Conservation (phyloP, 2,329 filamentous ascomycete genomes). For the Seiridium unicorne region DNA sequence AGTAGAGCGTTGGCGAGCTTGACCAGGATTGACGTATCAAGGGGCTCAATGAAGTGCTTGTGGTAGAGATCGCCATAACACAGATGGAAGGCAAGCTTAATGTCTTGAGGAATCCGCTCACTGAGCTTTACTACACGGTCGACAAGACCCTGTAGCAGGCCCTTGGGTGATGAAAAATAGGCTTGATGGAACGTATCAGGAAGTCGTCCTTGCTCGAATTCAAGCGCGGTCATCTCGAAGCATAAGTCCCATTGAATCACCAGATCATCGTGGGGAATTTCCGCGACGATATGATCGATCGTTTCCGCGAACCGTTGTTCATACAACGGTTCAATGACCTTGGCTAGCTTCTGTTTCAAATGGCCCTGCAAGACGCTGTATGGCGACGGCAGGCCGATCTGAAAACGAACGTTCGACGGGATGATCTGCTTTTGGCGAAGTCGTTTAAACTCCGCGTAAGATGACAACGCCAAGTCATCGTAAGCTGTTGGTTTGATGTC, state of each 20-base stretch:
- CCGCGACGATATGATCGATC: conserved; percentile 13
- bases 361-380: conserved; percentile 18
- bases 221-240: conserved; percentile 22
- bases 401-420: conserved; percentile 7
- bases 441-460: conserved; percentile 19
- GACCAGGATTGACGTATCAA: not conserved
- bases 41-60: conserved; percentile 20
- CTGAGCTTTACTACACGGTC: conserved; percentile 17
- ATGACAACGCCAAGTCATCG: conserved; percentile 18
- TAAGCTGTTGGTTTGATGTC: conserved; percentile 20
- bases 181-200: conserved; percentile 12
- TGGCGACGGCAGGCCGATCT: conserved; percentile 20
- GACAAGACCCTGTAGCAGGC: conserved; percentile 18
- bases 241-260: conserved; percentile 23
- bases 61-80: conserved; percentile 21
- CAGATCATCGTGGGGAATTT: conserved; percentile 19
- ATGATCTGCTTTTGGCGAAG: conserved; percentile 18
- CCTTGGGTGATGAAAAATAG: conserved; percentile 16
- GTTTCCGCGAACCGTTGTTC: conserved; percentile 18
- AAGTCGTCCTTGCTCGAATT: conserved; percentile 17
- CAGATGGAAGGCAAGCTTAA: conserved; percentile 22
- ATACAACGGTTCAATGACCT: conserved; percentile 20
- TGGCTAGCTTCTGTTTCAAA: conserved; percentile 6
- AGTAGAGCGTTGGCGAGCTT: conserved; percentile 19
- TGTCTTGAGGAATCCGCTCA: conserved; percentile 15